Evolutionary conservation across 2,329 filamentous ascomycete species (phyloP).

Genomic region (Fusarium nanum): DNA sequence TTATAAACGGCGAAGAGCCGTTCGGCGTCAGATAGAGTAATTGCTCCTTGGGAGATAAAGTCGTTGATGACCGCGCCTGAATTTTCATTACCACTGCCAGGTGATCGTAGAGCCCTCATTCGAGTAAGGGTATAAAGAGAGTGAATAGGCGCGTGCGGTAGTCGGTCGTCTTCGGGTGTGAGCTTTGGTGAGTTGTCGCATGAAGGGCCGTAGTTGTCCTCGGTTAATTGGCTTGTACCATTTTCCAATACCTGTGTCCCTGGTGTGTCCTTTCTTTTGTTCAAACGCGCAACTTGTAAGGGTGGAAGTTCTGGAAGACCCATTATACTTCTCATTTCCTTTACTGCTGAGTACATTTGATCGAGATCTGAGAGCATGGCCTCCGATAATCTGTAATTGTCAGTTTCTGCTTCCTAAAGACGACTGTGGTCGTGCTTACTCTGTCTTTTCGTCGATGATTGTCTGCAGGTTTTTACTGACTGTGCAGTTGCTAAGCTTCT

Average conservation of each 20-base stretch:
- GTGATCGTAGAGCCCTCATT: conserved; percentile 51
- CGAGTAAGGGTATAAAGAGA: conserved; percentile 54
- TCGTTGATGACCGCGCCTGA: conserved; percentile 45
- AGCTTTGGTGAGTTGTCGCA: conserved; percentile 47
- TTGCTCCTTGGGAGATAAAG: conserved; percentile 54
- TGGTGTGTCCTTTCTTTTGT: conserved; percentile 26
- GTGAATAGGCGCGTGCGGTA: conserved; percentile 54
- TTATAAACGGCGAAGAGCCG: conserved; percentile 63
- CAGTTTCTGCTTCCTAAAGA: no score
- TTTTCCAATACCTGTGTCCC: neutral
- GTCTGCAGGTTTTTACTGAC: conserved; percentile 57
- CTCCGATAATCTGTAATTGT: no score
- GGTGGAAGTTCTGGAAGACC: conserved; percentile 41
- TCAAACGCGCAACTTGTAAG: conserved; percentile 29
- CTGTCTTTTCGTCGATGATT: conserved; percentile 56
- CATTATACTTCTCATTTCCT: conserved; percentile 40
- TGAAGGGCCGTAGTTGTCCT: conserved; percentile 41
- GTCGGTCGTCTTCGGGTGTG: conserved; percentile 49
- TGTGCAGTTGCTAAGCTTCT: conserved; percentile 52
- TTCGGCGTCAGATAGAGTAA: conserved; percentile 61
- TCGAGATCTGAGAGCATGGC: conserved; percentile 41
- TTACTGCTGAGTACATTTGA: conserved; percentile 42
- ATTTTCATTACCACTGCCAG: conserved; percentile 43
- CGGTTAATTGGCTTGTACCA: neutral
- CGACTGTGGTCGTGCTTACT: conserved; percentile 39